These are phyloP conservation scores for Globisporangium iwayamae DNA, from an alignment of 352 stramenopile species.

Conservation along the genomic window DNA sequence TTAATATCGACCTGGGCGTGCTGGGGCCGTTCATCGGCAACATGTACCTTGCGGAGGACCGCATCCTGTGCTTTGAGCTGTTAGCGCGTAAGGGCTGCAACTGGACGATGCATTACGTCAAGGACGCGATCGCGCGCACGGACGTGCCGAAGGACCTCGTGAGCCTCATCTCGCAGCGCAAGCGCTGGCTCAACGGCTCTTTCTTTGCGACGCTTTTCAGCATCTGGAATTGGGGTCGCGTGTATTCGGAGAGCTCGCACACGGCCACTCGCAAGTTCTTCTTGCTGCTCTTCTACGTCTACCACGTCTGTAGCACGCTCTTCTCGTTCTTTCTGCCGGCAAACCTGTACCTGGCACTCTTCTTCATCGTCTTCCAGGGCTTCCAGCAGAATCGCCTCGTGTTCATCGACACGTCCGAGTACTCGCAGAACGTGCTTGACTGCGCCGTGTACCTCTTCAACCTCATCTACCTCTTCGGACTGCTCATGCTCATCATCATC, in stretches of 20 bases:
- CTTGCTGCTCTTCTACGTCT: conserved; percentile 74
- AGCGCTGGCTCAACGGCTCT: conserved; percentile 83
- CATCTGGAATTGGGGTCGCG: conserved; percentile 81
- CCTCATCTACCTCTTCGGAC: conserved; percentile 67
- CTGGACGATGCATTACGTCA: conserved; percentile 89
- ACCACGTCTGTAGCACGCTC: conserved; percentile 66
- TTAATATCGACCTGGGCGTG: conserved; percentile 75
- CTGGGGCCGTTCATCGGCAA: conserved; percentile 83
- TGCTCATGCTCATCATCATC: conserved; percentile 86
- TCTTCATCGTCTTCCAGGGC: conserved; percentile 87
- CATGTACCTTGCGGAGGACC: conserved; percentile 88
- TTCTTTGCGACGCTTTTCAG: conserved; percentile 88
- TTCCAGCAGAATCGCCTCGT: conserved; percentile 82
- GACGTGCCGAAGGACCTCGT: conserved; percentile 82
- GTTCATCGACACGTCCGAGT: conserved; percentile 80
- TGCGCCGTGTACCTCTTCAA: conserved; percentile 77
- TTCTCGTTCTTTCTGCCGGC: conserved; percentile 75
- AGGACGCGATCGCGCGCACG: conserved; percentile 76
- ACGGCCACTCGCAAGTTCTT: conserved; percentile 64
- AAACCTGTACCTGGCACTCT: conserved; percentile 83
- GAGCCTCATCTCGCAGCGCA: conserved; percentile 80
- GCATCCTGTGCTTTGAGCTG: conserved; percentile 84
- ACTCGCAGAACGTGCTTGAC: conserved; percentile 52
- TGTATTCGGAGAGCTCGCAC: conserved; percentile 83
- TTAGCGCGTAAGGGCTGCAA: conserved; percentile 76